Evolutionary conservation across 345 rosid species (phyloP), one percentile per base, ranked within the genome.

Genomic region (Gossypium ekmanianum): DNA sequence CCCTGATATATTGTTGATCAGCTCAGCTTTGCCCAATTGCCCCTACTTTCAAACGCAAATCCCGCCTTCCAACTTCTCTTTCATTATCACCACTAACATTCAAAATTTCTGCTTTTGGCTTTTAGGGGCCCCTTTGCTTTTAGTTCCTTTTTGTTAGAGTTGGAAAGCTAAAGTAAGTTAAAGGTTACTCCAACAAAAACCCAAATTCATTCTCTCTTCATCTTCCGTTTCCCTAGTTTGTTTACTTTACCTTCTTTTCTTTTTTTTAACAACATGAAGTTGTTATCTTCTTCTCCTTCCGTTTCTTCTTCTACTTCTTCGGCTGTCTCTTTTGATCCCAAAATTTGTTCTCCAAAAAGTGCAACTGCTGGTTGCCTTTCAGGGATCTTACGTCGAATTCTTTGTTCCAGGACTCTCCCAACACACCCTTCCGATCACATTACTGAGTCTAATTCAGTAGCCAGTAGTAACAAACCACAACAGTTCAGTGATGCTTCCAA

Each of bases 371-470:
- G 89, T 9, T 88, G 87, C 71, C 77, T 94, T 11, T 79, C 85
- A 3, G 84, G 87, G 6, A 76, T 90, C 76, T 61, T 94, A 9
- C 88, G 91, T 12, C 52, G 84, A 75, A 66, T 93, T 73, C 86
- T 93, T 71, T 84, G 92, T 75, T 86, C 90, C 14, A 74, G 80
- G 2, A 68, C 70, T 72, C 89, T 87, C 78, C 87, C 92, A 13
- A 83, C 91, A 0, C 78, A 79, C 85, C 97, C 97, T n/a, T 81
- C 88, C 54, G 92, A 85, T 76, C 84, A 69, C 39, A 75, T 74
- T 61, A 81, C 79, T 6, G 86, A 84, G 75, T 20, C 81, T 1
- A 48, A 50, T 71, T 87, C 86, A 22, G 3, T 75, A 24, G 10
- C 71, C 3, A 50, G 73, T 76, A 66, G 24, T 11, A 77, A 73